Evolutionary conservation across 306 rosid species (phyloP), one percentile per base, ranked within the genome.

Genomic region (Vachellia collinsii): DNA sequence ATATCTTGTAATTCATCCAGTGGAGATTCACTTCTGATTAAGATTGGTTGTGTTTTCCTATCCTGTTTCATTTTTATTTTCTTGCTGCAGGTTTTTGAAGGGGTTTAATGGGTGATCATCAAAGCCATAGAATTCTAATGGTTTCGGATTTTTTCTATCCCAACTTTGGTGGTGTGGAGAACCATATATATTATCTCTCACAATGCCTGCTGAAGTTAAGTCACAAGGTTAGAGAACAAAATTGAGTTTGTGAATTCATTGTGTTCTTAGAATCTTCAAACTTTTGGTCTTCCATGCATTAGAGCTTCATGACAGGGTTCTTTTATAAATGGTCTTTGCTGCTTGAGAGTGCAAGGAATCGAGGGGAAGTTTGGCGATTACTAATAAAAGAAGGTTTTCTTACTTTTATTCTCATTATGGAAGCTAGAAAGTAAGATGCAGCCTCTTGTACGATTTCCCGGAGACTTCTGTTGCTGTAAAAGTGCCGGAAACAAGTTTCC

Each of bases 111-210:
- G 88, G 80, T 29, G 86, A 91, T 83, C 79, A 51, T 54, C 82
- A 62, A 85, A 87, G 82, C 86, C 94, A 89, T 77, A 86, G 87
- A 78, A 87, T 92, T 72, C 56, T 94, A 56, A 92, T 94, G 98
- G 97, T 90, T 74, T 94, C 97, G 4, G 98, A 94, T 87, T 94
- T 92, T 80, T 94, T 94, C 92, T 94, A 92, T 86, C 98, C 97
- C 74, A 94, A 90, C 69, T 92, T 94, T 75, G 98, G 98, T 59
- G 97, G 98, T 13, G 97, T 94, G 38, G 97, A 94, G 88, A 92
- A 85, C 70, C 97, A 94, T 82, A 88, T 92, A 19, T 94, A 94
- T 82, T 91, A 85, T 84, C 94, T 94, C 77, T 91, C 98, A 4
- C 93, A 91, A 46, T 94, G 98, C 81, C 85, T 94, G 77, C 85